Evolutionary conservation across 2,329 filamentous ascomycete genomes (phyloP).

Genomic region (Cladobotryum protrusum): DNA sequence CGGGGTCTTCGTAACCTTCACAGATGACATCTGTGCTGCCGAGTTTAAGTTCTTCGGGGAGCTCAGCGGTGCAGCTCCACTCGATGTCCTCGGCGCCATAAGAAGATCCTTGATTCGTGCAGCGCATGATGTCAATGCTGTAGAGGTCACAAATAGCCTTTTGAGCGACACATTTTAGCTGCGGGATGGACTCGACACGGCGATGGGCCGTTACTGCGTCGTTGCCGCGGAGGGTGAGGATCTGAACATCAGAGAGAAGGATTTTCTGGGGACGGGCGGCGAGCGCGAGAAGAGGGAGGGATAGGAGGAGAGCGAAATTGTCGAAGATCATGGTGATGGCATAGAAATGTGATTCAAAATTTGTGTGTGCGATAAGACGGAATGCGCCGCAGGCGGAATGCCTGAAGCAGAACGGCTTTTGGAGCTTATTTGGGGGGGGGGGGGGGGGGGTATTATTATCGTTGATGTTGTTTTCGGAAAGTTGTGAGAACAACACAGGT

Average conservation of each 20-base stretch:
- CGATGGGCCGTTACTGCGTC: constrained; percentile 64
- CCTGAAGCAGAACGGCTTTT: too few relatives aligned
- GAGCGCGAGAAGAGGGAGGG: constrained; percentile 21
- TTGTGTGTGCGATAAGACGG: background rate
- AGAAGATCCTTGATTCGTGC: constrained; percentile 74
- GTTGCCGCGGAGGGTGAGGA: constrained; percentile 67
- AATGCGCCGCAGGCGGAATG: too few relatives aligned
- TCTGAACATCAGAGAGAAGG: constrained; percentile 58
- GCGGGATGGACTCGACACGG: constrained; percentile 68
- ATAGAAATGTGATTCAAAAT: background rate
- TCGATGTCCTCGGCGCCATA: constrained; percentile 78
- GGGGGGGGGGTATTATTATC: background rate
- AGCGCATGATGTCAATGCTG: constrained; percentile 76
- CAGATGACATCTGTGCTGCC: constrained; percentile 86
- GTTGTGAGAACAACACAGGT: too few relatives aligned
- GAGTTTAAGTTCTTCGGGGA: constrained; percentile 60
- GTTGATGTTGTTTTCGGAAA: background rate
- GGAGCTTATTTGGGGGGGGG: too few relatives aligned
- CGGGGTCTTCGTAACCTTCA: constrained; percentile 71
- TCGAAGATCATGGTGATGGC: constrained; percentile 23
- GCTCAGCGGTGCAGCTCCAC: constrained; percentile 72
- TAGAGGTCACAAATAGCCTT: constrained; percentile 61
- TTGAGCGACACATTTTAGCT: constrained; percentile 70
- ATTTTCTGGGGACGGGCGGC: constrained; percentile 40
- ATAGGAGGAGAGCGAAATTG: constrained; percentile 16